Evolutionary conservation across 768 basidiomycete genomes (phyloP).

Genomic region (Coprinopsis strossmayeri): DNA sequence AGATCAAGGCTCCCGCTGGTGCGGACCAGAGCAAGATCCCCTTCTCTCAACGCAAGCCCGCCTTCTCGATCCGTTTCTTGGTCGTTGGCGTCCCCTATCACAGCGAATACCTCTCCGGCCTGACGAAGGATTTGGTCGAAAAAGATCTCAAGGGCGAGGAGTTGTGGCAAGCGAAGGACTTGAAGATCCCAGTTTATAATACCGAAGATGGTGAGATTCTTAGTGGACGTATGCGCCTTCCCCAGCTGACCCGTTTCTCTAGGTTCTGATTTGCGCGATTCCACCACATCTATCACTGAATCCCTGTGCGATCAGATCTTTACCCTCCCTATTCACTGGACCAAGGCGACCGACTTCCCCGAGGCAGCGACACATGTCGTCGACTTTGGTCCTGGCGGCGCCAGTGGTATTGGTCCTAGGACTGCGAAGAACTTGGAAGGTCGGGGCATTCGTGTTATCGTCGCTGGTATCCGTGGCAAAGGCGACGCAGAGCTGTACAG

Average conservation of each 20-base stretch:
- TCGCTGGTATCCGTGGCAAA: conserved; percentile 86
- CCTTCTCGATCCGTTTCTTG: conserved; percentile 89
- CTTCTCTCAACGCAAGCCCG: conserved; percentile 91
- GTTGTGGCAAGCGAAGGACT: conserved; percentile 61
- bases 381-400: conserved; percentile 94
- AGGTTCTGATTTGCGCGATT: conserved; percentile 81
- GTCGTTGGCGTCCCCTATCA: conserved; percentile 97
- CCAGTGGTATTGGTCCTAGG: conserved; percentile 88
- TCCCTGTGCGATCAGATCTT: conserved; percentile 94
- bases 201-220: conserved; percentile 74
- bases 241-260: conserved; percentile 14
- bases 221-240: conserved; percentile 5
- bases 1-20: conserved; percentile 80
- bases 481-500: conserved; percentile 85
- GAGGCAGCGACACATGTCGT: conserved; percentile 88
- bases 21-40: conserved; percentile 92
- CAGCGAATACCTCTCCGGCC: conserved; percentile 73
- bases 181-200: conserved; percentile 83
- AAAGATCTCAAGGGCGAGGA: conserved; percentile 76
- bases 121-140: conserved; percentile 67
- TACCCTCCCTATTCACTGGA: conserved; percentile 89
- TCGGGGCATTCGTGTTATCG: conserved; percentile 84
- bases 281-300: conserved; percentile 68
- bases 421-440: conserved; percentile 91
- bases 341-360: conserved; percentile 84